Evolutionary conservation across 805 yeast species (phyloP), one percentile per base, ranked within the genome.

Genomic region (Candida verbasci): DNA sequence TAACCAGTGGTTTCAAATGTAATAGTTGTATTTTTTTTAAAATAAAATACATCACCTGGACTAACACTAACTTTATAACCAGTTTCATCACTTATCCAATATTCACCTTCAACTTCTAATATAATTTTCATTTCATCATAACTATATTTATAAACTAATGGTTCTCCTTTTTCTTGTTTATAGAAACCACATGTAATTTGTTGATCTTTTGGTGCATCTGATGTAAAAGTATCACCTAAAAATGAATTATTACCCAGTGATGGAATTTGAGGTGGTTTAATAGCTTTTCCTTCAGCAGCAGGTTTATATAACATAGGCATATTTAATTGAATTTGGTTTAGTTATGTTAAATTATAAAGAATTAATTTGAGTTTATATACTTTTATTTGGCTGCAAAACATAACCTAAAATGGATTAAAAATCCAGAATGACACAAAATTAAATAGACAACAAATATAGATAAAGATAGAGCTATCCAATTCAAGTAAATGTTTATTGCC

Each of bases 121-220:
- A 78, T 72, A 48, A 81, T 66, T 62, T 81, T 81, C 76, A 78
- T 74, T 62, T 80, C 87, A 52, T 81, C 85, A 60, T 79, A 56
- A 43, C 46, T 64, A 63, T 81, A 81, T 39, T 65, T 58, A 71
- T 81, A 81, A n/a, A 74, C 84, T 53, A 81, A 70, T 33, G 82
- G 75, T 56, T 75, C 79, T 41, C 87, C 87, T 38, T 65, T 63
- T 57, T 78, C 82, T 61, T 81, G 86, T 51, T 67, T 72, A 72
- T 76, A 81, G 65, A 81, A 80, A 35, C 88, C 88, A 54, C 80
- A 68, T 12, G 80, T 60, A 45, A 81, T 75, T 55, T 76, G 76
- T 54, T 78, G 59, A 34, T 75, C 86, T 34, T 65, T 56, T 48
- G 76, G 78, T 37, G 79, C 80, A 18, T 75, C 78, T 15, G 82